Conservation (phyloP, 331 rosid species). For the Rhamnella rubrinervis region DNA sequence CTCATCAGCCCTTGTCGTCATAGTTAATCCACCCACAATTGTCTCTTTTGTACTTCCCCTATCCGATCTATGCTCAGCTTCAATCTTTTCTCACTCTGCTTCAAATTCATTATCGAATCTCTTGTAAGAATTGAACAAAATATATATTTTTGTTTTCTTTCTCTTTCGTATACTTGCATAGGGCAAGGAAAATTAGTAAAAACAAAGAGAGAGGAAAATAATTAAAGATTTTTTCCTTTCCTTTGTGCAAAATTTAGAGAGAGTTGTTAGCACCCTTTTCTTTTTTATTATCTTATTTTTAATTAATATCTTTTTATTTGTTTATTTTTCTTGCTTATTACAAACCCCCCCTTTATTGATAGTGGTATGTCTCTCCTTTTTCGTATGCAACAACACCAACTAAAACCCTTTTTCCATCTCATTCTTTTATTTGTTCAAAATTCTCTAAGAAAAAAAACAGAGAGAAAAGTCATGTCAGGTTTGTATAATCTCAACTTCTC, state of each 20-base stretch:
- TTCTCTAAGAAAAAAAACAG: conserved; percentile 34
- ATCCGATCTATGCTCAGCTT: too few species aligned
- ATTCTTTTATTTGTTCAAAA: conserved; percentile 27
- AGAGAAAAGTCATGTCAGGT: conserved; percentile 71
- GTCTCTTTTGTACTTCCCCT: too few species aligned
- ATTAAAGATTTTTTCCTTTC: conserved; percentile 40
- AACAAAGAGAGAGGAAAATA: conserved; percentile 18
- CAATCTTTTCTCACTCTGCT: too few species aligned
- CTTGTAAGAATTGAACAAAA: too few species aligned
- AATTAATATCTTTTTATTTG: background rate
- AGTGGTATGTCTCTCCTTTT: conserved; percentile 56
- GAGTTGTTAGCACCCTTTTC: conserved; percentile 24
- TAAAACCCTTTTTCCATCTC: conserved; percentile 49
- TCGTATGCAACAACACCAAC: conserved; percentile 55
- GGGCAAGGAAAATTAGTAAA: background rate
- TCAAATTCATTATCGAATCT: too few species aligned
- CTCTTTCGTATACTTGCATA: too few species aligned
- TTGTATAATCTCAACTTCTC: conserved; percentile 92
- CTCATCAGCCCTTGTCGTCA: too few species aligned
- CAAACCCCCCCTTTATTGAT: conserved; percentile 53
- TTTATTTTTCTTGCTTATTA: conserved; percentile 24
- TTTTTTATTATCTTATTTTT: conserved; percentile 13
- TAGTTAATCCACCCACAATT: too few species aligned
- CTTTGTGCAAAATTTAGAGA: conserved; percentile 46
- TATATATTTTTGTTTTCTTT: background rate